These are phyloP conservation scores for Fusarium floridanum DNA, from an alignment of 2,329 filamentous ascomycete genomes.

Conservation along the genomic window DNA sequence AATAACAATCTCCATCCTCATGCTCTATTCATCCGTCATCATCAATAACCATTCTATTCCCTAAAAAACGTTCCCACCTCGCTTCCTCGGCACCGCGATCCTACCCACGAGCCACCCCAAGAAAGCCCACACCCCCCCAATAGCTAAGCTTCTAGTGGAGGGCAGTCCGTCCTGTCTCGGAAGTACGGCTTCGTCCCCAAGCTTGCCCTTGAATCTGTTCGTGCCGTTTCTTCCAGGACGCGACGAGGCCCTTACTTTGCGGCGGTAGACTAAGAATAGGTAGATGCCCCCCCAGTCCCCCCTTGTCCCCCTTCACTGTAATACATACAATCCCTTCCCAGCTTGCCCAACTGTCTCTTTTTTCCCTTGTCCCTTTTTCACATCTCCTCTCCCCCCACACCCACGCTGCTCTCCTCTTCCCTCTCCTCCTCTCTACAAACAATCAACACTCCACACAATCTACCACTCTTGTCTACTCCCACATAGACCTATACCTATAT, in stretches of 20 bases:
- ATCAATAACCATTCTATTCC: not conserved
- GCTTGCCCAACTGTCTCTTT: no score
- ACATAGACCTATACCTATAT: no score
- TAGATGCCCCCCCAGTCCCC: not conserved
- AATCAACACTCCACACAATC: no score
- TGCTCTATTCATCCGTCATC: not conserved
- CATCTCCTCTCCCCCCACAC: no score
- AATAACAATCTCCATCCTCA: no score
- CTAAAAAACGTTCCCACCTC: not conserved
- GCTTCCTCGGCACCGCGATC: conserved; percentile 36
- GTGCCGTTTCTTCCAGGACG: conserved; percentile 18
- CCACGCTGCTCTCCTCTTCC: no score
- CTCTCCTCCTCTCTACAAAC: no score
- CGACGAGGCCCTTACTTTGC: not conserved
- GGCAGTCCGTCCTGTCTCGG: conserved; percentile 42
- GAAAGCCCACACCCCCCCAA: not conserved
- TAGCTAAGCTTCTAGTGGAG: conserved; percentile 31
- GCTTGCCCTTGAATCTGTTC: conserved; percentile 6
- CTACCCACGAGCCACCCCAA: conserved; percentile 11
- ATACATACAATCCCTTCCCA: no score
- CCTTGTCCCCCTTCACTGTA: not conserved
- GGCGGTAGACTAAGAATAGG: conserved; percentile 1
- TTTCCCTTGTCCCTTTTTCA: no score
- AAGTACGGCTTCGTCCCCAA: conserved; percentile 44
- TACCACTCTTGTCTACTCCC: no score